Conservation (phyloP, 345 rosid genomes). For the Lenwebbia sp. region DNA sequence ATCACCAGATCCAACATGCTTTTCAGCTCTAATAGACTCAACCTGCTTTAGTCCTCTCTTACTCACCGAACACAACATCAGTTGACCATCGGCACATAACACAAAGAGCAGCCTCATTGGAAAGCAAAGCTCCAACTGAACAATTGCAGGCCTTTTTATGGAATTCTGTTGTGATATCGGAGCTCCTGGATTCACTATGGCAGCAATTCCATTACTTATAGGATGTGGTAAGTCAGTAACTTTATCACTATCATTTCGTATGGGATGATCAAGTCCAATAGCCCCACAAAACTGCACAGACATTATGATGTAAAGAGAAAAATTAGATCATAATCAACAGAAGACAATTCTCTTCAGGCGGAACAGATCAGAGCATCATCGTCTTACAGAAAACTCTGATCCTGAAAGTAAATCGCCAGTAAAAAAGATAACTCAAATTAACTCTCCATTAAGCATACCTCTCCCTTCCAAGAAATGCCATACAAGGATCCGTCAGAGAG, state of each 20-base stretch:
- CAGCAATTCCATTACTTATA: slow-evolving; percentile 40
- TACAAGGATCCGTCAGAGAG: slow-evolving; percentile 80
- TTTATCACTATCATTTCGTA: slow-evolving; percentile 14
- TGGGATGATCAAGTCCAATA: slow-evolving; percentile 39
- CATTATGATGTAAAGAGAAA: not conserved
- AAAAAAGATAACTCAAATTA: not conserved
- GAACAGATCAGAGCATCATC: not conserved
- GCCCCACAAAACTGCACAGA: slow-evolving; percentile 67
- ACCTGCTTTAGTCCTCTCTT: slow-evolving; percentile 75
- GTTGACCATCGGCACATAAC: slow-evolving; percentile 61
- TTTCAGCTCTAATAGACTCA: slow-evolving; percentile 64
- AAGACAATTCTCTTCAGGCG: not conserved
- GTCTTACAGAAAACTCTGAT: not conserved
- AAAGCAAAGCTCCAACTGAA: slow-evolving; percentile 64
- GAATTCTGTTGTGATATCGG: slow-evolving; percentile 9
- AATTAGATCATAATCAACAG: not conserved
- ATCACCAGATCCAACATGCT: slow-evolving; percentile 63
- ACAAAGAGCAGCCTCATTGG: slow-evolving; percentile 62
- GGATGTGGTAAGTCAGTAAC: slow-evolving; percentile 24
- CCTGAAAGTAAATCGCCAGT: not conserved
- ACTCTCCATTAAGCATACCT: slow-evolving; percentile 36
- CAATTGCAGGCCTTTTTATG: slow-evolving; percentile 35
- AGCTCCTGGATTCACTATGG: slow-evolving; percentile 27
- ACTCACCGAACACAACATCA: slow-evolving; percentile 66
- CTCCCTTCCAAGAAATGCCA: slow-evolving; percentile 93